Evolutionary conservation across 306 rosid genomes (phyloP).

Genomic region (Ormosia emarginata): DNA sequence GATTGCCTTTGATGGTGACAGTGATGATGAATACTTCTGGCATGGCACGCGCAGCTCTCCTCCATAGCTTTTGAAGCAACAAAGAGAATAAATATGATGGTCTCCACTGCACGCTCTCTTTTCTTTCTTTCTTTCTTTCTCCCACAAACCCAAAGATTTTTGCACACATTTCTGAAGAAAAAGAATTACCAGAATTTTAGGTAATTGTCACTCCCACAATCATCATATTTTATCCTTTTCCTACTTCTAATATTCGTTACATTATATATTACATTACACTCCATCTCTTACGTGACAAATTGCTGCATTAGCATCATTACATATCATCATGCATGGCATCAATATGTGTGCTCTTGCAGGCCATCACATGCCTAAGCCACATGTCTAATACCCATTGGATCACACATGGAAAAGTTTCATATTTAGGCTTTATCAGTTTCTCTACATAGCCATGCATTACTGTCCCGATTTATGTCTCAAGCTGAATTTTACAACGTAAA

Average conservation of each 20-base stretch:
- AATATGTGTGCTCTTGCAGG: not conserved
- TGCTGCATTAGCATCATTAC: constrained; percentile 25
- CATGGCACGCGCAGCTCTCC: constrained; percentile 58
- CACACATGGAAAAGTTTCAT: not conserved
- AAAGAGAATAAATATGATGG: constrained; percentile 77
- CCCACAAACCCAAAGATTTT: constrained; percentile 35
- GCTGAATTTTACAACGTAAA: not conserved
- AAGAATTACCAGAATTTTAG: constrained; percentile 48
- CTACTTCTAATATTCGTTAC: not conserved
- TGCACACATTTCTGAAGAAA: constrained; percentile 54
- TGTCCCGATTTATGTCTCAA: not conserved
- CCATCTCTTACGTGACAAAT: not conserved
- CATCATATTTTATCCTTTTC: constrained; percentile 53
- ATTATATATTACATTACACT: not conserved
- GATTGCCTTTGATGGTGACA: constrained; percentile 42
- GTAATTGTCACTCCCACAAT: constrained; percentile 59
- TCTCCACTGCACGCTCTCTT: constrained; percentile 65
- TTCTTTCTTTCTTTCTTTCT: constrained; percentile 22
- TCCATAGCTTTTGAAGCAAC: constrained; percentile 53
- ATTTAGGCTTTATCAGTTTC: not conserved
- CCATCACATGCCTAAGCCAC: not conserved
- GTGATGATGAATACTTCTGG: constrained; percentile 66
- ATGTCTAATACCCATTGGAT: not conserved
- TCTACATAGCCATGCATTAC: not conserved
- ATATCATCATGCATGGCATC: constrained; percentile 27